Conservation (phyloP, 2,329 filamentous ascomycete genomes). For the Fusarium guadeloupense region DNA sequence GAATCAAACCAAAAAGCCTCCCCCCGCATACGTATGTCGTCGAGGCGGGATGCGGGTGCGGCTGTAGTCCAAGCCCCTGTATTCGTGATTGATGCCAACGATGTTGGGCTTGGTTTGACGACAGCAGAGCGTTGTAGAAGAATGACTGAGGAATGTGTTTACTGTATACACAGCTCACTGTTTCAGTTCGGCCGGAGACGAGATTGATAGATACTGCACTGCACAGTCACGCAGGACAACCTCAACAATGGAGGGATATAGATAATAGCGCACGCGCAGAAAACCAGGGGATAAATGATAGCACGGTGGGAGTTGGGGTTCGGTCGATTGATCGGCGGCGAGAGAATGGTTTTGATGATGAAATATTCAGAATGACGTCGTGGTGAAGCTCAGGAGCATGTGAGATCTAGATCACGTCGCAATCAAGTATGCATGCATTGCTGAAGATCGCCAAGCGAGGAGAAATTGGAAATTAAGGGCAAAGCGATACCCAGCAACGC, state of each 20-base stretch:
- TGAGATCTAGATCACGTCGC: conserved; percentile 37
- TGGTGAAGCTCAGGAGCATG: conserved; percentile 31
- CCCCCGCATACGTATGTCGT: conserved; percentile 35
- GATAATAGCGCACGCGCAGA: neutral
- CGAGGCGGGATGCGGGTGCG: conserved; percentile 20
- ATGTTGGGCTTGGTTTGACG: conserved; percentile 27
- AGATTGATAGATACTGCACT: conserved; percentile 27
- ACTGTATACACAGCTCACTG: conserved; percentile 5
- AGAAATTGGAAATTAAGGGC: conserved; percentile 11
- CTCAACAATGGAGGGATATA: conserved; percentile 5
- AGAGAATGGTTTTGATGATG: conserved; percentile 29
- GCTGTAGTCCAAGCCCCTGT: conserved; percentile 8
- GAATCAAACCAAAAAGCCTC: conserved; percentile 20
- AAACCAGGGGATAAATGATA: conserved; percentile 1
- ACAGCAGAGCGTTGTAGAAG: conserved; percentile 19
- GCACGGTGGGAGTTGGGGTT: conserved; percentile 27
- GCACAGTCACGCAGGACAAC: conserved; percentile 32
- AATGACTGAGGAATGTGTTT: conserved; percentile 13
- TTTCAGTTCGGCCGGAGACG: conserved; percentile 8
- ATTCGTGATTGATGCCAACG: neutral
- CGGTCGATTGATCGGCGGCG: conserved; percentile 25
- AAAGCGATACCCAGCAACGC: conserved; percentile 20
- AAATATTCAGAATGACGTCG: conserved; percentile 35
- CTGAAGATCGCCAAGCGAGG: conserved; percentile 34
- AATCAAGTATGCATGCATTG: conserved; percentile 24